Evolutionary conservation across 2,329 filamentous ascomycete genomes (phyloP).

Genomic region (Didymella segeticola): DNA sequence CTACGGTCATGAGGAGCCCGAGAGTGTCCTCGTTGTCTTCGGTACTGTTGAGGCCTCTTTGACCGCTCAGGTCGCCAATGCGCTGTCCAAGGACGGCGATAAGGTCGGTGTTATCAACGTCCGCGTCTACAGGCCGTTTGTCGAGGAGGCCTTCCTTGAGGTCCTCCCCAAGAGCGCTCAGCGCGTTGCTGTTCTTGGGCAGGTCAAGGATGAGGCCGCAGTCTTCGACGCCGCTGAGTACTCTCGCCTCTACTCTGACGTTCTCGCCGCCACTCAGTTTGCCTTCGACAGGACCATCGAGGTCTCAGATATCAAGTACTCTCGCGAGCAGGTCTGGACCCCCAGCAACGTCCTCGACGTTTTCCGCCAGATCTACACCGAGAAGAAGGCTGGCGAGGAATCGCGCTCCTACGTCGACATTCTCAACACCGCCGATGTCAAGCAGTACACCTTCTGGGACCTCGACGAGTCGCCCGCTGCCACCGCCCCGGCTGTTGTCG

Average conservation of each 20-base stretch:
- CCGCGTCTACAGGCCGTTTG: slow-evolving; percentile 91
- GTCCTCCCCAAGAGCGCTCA: slow-evolving; percentile 76
- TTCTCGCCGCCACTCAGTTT: slow-evolving; percentile 84
- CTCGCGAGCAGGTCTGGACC: slow-evolving; percentile 72
- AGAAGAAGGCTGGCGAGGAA: slow-evolving; percentile 49
- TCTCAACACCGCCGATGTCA: slow-evolving; percentile 62
- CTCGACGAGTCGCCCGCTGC: slow-evolving; percentile 74
- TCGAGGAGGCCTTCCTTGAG: slow-evolving; percentile 91
- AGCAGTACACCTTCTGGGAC: slow-evolving; percentile 96
- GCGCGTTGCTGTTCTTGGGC: slow-evolving; percentile 84
- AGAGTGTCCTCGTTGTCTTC: slow-evolving; percentile 88
- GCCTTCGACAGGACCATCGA: slow-evolving; percentile 62
- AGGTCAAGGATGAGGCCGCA: slow-evolving; percentile 76
- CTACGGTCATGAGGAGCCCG: slow-evolving; percentile 78
- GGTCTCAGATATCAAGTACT: slow-evolving; percentile 88
- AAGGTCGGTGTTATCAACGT: slow-evolving; percentile 90
- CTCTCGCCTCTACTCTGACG: slow-evolving; percentile 91
- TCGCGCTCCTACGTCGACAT: slow-evolving; percentile 59
- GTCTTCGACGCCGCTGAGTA: slow-evolving; percentile 77
- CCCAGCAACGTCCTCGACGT: slow-evolving; percentile 59
- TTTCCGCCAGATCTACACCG: slow-evolving; percentile 54
- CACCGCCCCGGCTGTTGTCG: slow-evolving; percentile 68
- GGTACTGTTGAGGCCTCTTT: slow-evolving; percentile 90
- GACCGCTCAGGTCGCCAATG: slow-evolving; percentile 77
- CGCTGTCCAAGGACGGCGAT: slow-evolving; percentile 73